Base-by-base conservation (phyloP, 768 basidiomycete genomes). In the Mycena olivaceomarginata region DNA sequence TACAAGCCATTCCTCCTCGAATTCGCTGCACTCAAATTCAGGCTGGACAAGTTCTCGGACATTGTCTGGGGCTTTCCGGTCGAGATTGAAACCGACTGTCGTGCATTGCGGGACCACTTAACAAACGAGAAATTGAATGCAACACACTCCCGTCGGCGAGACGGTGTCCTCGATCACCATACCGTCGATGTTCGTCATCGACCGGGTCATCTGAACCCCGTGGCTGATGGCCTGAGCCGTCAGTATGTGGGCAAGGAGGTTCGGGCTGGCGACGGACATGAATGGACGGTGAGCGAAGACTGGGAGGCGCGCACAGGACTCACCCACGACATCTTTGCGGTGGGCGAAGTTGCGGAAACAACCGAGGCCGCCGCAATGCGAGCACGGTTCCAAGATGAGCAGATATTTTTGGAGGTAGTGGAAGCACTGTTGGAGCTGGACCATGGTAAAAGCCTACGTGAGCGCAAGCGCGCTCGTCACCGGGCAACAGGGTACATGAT, bases 1-100 rank as follows among this genome's bases (percentile, higher is more conserved):
- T 86, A 85, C 75, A 80, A 81, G 67, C 85, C 83, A 0, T 86
- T 82, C 68, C 70, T 85, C 5, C 80, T 84, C 18, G 84, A 87
- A 65, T 85, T 86, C 65, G 85, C 85, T 2, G 70, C 70, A 20
- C 70, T 71, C 3, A 71, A 71, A 48, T 71, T 71, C 59, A 12
- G 83, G 81, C 6, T 80, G 81, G 66, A 71, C 22, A 71, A 81
- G 82, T 60, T 82, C 67, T 69, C 41, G 73, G 80, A 31, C 46
- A 77, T 16, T 73, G 81, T 40, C 18, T 85, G 9, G 77, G 82
- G 57, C 83, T 84, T 0, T 80, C 72, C 72, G 6, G 84, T 74
- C 83, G 75, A 77, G 77, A 66, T n/a, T 2, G 71, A 72, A 53
- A 72, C 71, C 15, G 71, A 72, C 48, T 72, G 71, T 25, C 62